Conservation (phyloP, 805 yeast genomes). For the Candida patagonica region DNA sequence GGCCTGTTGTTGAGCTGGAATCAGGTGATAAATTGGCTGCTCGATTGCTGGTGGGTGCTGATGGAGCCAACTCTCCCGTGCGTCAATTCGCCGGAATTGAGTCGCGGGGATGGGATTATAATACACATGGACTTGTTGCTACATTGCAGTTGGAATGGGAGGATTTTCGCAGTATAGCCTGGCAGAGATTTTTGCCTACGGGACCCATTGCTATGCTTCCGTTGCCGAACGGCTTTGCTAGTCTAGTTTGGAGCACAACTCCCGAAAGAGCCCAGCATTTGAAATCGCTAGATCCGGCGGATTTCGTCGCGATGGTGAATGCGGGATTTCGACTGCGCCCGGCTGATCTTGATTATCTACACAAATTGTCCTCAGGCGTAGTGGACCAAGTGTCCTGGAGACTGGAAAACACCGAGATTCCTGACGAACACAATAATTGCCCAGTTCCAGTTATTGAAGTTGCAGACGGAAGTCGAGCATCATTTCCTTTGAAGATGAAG, state of each 20-base stretch:
- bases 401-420: constrained; percentile 34
- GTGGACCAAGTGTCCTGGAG: constrained; percentile 71
- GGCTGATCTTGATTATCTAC: constrained; percentile 67
- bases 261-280: constrained; percentile 63
- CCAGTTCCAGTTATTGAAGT: constrained; percentile 62
- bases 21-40: constrained; percentile 58
- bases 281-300: constrained; percentile 45
- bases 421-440: constrained; percentile 44
- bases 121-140: constrained; percentile 87
- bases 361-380: constrained; percentile 37
- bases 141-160: constrained; percentile 68
- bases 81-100: constrained; percentile 71
- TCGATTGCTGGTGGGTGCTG: constrained; percentile 85
- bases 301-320: constrained; percentile 64
- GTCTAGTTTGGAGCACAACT: constrained; percentile 88
- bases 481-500: constrained; percentile 78
- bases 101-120: constrained; percentile 87
- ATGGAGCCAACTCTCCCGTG: constrained; percentile 92
- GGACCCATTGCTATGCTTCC: constrained; percentile 94
- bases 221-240: constrained; percentile 75
- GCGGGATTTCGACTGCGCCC: constrained; percentile 78
- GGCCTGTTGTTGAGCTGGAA: constrained; percentile 70
- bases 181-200: constrained; percentile 85
- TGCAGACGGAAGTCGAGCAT: constrained; percentile 59
- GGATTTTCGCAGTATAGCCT: constrained; percentile 65